Evolutionary conservation across 352 stramenopile species (phyloP), one percentile per base, ranked within the genome.

Genomic region (Pythium brachiatum): DNA sequence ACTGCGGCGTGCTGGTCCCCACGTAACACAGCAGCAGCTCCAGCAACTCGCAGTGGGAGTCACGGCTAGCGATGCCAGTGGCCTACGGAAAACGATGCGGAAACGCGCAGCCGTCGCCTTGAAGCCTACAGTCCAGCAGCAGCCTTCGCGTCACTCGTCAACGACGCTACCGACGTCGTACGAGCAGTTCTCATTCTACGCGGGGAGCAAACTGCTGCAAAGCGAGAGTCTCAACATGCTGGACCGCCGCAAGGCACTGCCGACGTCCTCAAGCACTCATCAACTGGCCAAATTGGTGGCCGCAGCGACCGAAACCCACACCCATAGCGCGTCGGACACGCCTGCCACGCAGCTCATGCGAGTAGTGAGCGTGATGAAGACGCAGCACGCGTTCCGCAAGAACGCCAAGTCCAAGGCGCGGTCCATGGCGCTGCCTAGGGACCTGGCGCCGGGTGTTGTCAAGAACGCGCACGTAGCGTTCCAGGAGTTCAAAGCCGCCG

Each of bases 391-490:
- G 0, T 78, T 79, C 38, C 56, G 68, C 2, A 50, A 73, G 6
- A 68, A 68, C 27, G 21, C n/a, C 15, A 41, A 51, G 15, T 18
- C 52, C 1, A 26, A 32, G 13, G 16, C 12, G 18, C 26, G 23
- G 3, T n/a, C 46, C 13, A 2, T 26, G 38, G 29, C 41, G 26
- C 20, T 57, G 27, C 27, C 39, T 13, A 44, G 26, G 25, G 39
- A 53, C 16, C 2, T 21, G 15, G 21, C 29, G 25, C n/a, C 16
- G 1, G 21, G 32, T 1, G 36, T 25, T 11, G 25, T 68, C 27
- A 86, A 81, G 69, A 88, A 89, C 54, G 23, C 78, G 8, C 80
- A 89, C 51, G 50, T 83, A 46, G 80, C 78, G n/a, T 89, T 89
- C 44, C 59, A 83, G 13, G 72, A 87, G 38, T 88, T 89, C 50